Evolutionary conservation across 306 rosid species (phyloP), one percentile per base, ranked within the genome.

Genomic region (Cicer bijugum): DNA sequence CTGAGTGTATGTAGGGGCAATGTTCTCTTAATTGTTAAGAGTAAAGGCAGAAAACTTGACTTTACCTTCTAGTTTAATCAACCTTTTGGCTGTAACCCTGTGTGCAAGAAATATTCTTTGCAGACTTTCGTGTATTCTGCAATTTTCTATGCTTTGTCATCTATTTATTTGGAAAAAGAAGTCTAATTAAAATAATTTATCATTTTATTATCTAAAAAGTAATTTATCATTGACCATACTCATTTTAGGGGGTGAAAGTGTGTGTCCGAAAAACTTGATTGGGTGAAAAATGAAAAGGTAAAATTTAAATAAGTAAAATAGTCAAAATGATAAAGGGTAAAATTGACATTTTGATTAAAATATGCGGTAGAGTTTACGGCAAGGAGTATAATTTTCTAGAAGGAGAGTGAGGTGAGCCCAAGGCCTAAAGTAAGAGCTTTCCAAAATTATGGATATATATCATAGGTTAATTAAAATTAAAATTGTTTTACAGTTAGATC

Each of bases 1-100:
- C 0, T 28, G 5, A 3, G 5, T 28, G 35, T 28, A 28, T 0
- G 5, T 28, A 28, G 35, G 35, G 35, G 5, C 35, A 28, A 28
- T 28, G 55, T 37, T 69, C 12, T 78, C 39, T 61, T 28, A 28
- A 28, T 33, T 8, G 58, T 45, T 38, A 11, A 39, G 66, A 74
- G 58, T 45, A 20, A 11, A 39, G 66, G 67, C 8, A 59, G 4
- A 58, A 47, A 46, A 66, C 57, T 67, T 48, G 19, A 58, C 65
- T 48, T 80, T 59, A 38, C n/a, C 59, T 78, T 67, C 5, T 57
- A 39, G 46, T 73, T 66, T 74, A 78, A 61, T 44, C 67, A 17
- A 45, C 17, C 12, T 17, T 9, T 63, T 76, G 48, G 40, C 48
- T 12, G 38, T 66, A 19, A 67, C 2, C 75, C 39, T 73, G 1